Conservation (phyloP, 164 flowering plant species). For the Magnolia sinica region DNA sequence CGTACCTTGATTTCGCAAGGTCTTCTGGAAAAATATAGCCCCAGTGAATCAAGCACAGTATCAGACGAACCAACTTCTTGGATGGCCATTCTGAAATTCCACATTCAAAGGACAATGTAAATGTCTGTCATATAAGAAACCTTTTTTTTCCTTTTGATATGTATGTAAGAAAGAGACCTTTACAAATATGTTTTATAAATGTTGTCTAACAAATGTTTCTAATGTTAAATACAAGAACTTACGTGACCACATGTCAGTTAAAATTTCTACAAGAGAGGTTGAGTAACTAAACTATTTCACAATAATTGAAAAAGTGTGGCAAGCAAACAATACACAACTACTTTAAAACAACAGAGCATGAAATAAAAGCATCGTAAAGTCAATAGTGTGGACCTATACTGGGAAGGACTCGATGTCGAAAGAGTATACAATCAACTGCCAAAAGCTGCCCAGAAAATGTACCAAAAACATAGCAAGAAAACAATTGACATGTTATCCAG, state of each 20-base stretch:
- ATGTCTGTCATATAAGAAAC: not conserved
- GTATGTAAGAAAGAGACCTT: no score
- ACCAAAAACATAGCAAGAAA: no score
- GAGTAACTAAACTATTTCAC: not conserved
- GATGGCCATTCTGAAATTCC: conserved; percentile 52
- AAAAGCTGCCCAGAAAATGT: no score
- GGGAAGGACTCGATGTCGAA: no score
- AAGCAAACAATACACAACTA: no score
- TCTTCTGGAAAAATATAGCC: conserved; percentile 62
- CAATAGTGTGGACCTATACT: no score
- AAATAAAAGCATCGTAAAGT: no score
- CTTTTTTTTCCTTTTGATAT: no score
- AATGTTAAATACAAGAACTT: not conserved
- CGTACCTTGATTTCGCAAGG: conserved; percentile 81
- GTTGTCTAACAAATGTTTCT: not conserved
- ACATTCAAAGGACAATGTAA: not conserved
- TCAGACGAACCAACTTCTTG: conserved; percentile 73
- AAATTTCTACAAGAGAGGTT: not conserved
- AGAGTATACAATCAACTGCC: no score
- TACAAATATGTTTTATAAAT: not conserved
- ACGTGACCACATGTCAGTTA: not conserved
- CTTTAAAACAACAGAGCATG: no score
- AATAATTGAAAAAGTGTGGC: not conserved
- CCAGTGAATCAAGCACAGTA: conserved; percentile 61
- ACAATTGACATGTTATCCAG: no score